These are phyloP conservation scores for Carex scoparia DNA, from an alignment of 176 grass and related monocot genomes.

Conservation along the genomic window DNA sequence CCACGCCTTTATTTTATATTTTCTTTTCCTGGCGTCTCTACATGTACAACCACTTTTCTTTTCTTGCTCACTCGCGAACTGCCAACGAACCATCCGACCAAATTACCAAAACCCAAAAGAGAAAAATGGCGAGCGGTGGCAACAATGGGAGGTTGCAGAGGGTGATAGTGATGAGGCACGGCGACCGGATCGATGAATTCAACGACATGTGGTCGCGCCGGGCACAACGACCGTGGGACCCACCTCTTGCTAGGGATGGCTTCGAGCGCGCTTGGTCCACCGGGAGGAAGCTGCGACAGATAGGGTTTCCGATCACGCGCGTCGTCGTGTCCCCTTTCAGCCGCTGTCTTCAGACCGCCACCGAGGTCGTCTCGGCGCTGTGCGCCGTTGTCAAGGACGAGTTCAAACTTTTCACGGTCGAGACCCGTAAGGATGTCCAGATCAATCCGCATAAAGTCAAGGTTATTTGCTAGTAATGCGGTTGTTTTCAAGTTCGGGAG, in stretches of 20 bases:
- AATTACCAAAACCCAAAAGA: background rate
- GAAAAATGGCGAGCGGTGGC: constrained; percentile 6
- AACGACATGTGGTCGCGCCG: constrained; percentile 44
- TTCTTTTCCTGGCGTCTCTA: background rate
- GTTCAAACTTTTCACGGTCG: constrained; percentile 29
- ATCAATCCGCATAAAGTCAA: constrained; percentile 57
- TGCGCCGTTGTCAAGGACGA: constrained; percentile 50
- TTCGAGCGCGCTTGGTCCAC: constrained; percentile 51
- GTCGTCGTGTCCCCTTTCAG: constrained; percentile 71
- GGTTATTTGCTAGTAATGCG: background rate
- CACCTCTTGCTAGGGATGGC: constrained; percentile 51
- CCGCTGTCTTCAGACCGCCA: constrained; percentile 74
- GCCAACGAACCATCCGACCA: background rate
- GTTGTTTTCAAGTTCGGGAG: background rate
- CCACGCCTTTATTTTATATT: background rate
- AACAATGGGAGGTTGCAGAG: constrained; percentile 19
- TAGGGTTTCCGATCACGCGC: constrained; percentile 41
- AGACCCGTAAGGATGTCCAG: constrained; percentile 28
- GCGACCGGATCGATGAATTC: constrained; percentile 66
- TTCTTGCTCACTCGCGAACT: background rate
- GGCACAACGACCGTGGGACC: constrained; percentile 59
- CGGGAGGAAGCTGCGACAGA: constrained; percentile 41
- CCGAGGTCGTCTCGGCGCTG: constrained; percentile 40
- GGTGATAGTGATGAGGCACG: constrained; percentile 79
- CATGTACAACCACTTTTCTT: background rate